Percentiles rank a stretch among this genome's conserved stretches.
Evolutionary conservation across 345 rosid genomes (phyloP).

Genomic region (Arabidopsis suecica): DNA sequence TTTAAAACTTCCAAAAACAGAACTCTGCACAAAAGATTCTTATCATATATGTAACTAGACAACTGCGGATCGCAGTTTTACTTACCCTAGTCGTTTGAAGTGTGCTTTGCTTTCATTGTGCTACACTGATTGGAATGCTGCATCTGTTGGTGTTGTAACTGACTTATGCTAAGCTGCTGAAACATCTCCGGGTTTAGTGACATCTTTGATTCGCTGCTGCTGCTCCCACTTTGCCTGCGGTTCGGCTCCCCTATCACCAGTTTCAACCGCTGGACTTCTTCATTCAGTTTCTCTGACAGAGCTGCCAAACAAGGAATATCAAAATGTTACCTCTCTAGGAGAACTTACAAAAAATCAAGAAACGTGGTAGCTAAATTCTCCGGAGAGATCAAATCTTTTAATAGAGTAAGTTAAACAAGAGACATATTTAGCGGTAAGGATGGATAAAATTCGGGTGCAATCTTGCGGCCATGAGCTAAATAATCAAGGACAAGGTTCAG

Average conservation of each 20-base stretch:
- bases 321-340: background rate
- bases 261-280: constrained; percentile 57
- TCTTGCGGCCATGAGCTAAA: background rate
- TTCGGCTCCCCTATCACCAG: constrained; percentile 45
- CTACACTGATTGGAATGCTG: constrained; percentile 35
- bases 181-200: constrained; percentile 42
- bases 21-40: constrained; percentile 37
- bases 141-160: constrained; percentile 43
- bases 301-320: constrained; percentile 45
- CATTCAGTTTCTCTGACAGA: constrained; percentile 53
- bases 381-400: background rate
- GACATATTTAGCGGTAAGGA: background rate
- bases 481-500: background rate
- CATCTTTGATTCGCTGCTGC: constrained; percentile 32
- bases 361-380: background rate
- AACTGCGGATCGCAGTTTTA: background rate
- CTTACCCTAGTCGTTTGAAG: constrained; percentile 24
- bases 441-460: background rate
- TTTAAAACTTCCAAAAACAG: constrained; percentile 3
- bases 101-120: constrained; percentile 19
- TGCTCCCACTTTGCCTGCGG: constrained; percentile 34
- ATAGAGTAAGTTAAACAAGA: background rate
- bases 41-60: constrained; percentile 20
- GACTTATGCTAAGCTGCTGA: constrained; percentile 42
- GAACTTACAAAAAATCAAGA: background rate